Base-by-base conservation (phyloP, 2,329 filamentous ascomycete species). In the Madurella fahalii region DNA sequence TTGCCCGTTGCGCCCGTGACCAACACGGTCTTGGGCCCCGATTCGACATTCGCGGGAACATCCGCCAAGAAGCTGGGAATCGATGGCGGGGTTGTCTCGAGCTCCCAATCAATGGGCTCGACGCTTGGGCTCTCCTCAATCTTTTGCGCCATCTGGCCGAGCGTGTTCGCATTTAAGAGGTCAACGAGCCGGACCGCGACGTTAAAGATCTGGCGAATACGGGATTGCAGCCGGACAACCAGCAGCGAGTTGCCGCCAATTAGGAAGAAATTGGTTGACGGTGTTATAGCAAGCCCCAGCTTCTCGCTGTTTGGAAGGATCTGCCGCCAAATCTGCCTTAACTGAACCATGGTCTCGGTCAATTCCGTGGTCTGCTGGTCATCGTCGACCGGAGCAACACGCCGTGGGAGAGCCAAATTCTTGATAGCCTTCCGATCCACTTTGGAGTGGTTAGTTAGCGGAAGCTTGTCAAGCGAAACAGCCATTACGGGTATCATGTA, bases 231-330 rank as follows among this genome's bases (percentile, higher is more conserved):
- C 3, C 65, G 57, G 11, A 77, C 61, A 1, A 76, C 57, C 0
- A 73, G 63, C 2, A 77, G 52, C 0, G 74, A 77, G 47, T 66
- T 73, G 8, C 74, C 75, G 2, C 74, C 74, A 2, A 71, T 57
- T 2, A 60, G 57, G 62, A 76, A 77, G 61, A 78, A 58, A 34
- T 55, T 55, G 5, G 54, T 52, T 7, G 4, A 39, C 15, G 5
- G 40, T 15, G 18, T 8, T 39, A 25, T 25, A 25, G 25, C 25
- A 25, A 25, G 25, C 25, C 25, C 25, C 25, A 25, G 25, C 7
- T 25, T 25, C 25, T 25, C 25, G 25, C 25, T 25, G 25, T 25
- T 25, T 4, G 25, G 25, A 7, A 25, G 25, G 31, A 58, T 48
- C 12, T 37, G 39, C 4, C 47, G 51, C 2, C 51, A 25, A n/a